These are phyloP conservation scores for Desmodesmus armatus DNA, from an alignment of 139 green algal genomes.

Conservation along the genomic window DNA sequence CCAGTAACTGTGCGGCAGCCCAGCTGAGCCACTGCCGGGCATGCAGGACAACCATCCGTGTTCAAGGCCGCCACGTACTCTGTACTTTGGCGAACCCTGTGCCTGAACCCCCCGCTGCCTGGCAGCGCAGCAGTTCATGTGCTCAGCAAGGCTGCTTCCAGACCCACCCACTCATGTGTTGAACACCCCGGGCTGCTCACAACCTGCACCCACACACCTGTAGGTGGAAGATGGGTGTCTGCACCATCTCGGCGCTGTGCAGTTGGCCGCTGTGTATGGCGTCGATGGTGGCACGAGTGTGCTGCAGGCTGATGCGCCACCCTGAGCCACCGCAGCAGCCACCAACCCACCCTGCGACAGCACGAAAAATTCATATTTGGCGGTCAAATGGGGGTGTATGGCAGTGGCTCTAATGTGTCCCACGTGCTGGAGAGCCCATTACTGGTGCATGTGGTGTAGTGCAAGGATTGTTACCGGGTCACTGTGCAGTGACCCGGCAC, in stretches of 20 bases:
- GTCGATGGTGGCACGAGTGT: constrained; percentile 96
- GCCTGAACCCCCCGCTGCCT: not conserved
- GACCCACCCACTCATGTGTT: too few relatives aligned
- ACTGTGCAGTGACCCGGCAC: too few relatives aligned
- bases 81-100: not conserved
- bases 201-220: constrained; percentile 55
- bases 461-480: too few relatives aligned
- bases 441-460: too few relatives aligned
- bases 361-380: not conserved
- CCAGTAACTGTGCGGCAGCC: too few relatives aligned
- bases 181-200: not conserved
- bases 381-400: not conserved
- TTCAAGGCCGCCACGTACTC: not conserved
- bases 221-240: constrained; percentile 89
- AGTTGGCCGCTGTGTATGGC: constrained; percentile 95
- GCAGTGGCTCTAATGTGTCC: too few relatives aligned
- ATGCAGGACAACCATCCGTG: not conserved
- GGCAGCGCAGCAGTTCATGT: not conserved
- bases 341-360: constrained; percentile 49
- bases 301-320: constrained; percentile 62
- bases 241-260: constrained; percentile 54
- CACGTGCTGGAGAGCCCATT: too few relatives aligned
- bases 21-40: too few relatives aligned
- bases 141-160: not conserved
- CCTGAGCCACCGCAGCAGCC: constrained; percentile 11